phyloP scores from a whole-genome alignment of 2,329 filamentous ascomycete genomes.

The Reticulascus tulasneorum region DNA sequence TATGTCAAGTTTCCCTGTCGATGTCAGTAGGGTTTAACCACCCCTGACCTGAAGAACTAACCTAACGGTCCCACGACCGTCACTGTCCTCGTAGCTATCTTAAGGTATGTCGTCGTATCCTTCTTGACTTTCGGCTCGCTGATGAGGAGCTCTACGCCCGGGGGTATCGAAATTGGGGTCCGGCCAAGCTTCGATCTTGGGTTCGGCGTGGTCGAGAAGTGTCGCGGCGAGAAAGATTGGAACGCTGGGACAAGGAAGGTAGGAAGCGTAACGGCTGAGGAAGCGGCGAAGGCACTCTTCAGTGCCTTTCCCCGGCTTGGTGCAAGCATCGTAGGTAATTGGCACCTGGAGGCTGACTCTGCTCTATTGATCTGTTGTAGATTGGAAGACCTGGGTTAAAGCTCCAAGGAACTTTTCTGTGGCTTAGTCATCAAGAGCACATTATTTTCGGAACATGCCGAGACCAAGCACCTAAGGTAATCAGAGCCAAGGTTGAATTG shows the following conservation, averaged over 20 bases:
- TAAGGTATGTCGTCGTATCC: constrained; percentile 56
- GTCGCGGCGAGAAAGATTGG: constrained; percentile 41
- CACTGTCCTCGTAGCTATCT: constrained; percentile 62
- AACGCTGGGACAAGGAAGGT: constrained; percentile 72
- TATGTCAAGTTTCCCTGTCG: constrained; percentile 67
- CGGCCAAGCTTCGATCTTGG: constrained; percentile 80
- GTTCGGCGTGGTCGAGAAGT: constrained; percentile 68
- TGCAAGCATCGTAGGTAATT: constrained; percentile 57
- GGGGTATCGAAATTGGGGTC: constrained; percentile 74
- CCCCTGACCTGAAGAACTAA: constrained; percentile 30
- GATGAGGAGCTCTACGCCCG: constrained; percentile 73
- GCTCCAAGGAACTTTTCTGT: constrained; percentile 23
- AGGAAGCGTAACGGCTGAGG: constrained; percentile 54
- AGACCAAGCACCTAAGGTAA: too few relatives aligned
- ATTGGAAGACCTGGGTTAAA: too few relatives aligned
- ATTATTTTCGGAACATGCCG: too few relatives aligned
- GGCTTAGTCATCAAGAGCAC: constrained; percentile 31
- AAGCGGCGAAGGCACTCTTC: constrained; percentile 49
- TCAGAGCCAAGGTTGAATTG: too few relatives aligned
- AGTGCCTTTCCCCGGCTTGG: constrained; percentile 58
- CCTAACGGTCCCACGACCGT: constrained; percentile 79
- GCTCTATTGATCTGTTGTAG: constrained; percentile 24
- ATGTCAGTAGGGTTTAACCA: not conserved
- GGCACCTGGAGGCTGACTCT: too few relatives aligned
- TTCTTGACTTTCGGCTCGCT: constrained; percentile 55